These are phyloP conservation scores for Candida broadrunensis DNA, from an alignment of 805 yeast genomes.

Conservation along the genomic window DNA sequence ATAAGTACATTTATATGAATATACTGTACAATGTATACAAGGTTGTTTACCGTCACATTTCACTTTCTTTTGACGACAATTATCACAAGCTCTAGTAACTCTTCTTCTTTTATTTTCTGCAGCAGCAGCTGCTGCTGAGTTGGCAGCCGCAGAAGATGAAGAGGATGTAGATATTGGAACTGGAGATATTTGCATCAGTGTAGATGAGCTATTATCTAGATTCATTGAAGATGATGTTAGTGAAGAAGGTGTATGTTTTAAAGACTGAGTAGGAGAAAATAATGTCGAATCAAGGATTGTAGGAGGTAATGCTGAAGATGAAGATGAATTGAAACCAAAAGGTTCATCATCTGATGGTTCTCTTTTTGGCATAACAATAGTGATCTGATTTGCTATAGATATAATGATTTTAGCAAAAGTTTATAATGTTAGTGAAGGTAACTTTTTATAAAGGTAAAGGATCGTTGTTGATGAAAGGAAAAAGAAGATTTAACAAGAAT, in stretches of 20 bases:
- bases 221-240: background rate
- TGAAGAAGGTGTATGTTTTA: background rate
- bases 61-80: slow-evolving; percentile 72
- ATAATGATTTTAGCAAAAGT: no score
- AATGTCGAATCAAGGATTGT: background rate
- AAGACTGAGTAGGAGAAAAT: background rate
- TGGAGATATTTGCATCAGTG: background rate
- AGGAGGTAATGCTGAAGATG: background rate
- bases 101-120: slow-evolving; percentile 49
- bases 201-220: background rate
- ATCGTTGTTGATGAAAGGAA: no score
- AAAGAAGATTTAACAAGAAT: no score
- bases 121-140: no score
- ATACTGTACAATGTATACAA: slow-evolving; percentile 82
- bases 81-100: slow-evolving; percentile 74
- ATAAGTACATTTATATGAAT: slow-evolving; percentile 80
- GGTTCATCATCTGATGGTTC: background rate
- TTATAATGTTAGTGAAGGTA: no score
- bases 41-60: slow-evolving; percentile 80
- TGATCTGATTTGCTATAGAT: no score
- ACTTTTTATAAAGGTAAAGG: no score
- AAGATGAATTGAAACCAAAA: background rate
- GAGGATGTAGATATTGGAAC: no score
- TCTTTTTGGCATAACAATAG: background rate
- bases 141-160: no score